A percentile compares a stretch with the other conserved stretches of the same genome.
Evolutionary conservation across 164 flowering plant species (phyloP).

Genomic region (Tetrastigma voinierianum): DNA sequence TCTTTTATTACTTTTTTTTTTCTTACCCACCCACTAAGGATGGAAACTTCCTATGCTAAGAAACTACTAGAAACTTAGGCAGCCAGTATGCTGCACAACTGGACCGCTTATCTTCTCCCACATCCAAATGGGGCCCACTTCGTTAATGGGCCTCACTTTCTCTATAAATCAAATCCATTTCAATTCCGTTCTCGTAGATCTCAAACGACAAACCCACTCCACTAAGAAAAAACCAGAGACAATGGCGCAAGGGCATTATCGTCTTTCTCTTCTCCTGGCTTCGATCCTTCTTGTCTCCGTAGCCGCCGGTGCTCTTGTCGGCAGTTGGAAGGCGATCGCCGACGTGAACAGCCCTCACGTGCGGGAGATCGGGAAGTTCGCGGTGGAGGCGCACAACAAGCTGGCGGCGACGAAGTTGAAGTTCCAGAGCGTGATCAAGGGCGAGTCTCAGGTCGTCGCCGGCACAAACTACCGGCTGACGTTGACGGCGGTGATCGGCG

Average conservation of each 20-base stretch:
- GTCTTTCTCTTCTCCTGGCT: conserved; percentile 1
- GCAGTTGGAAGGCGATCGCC: conserved; percentile 32
- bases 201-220: too few relatives aligned
- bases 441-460: conserved; percentile 43
- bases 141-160: too few relatives aligned
- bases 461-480: conserved; percentile 40
- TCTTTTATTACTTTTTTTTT: too few relatives aligned
- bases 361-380: conserved; percentile 33
- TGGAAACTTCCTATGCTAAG: too few relatives aligned
- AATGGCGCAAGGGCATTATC: not conserved
- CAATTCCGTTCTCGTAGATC: too few relatives aligned
- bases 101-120: too few relatives aligned
- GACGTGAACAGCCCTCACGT: conserved; percentile 32
- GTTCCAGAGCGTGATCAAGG: conserved; percentile 27
- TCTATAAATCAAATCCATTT: not conserved
- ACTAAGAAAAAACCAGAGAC: not conserved
- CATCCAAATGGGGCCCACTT: not conserved
- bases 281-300: not conserved
- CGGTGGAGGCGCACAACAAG: conserved; percentile 40
- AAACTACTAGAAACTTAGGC: too few relatives aligned
- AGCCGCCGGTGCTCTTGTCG: not conserved
- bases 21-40: too few relatives aligned
- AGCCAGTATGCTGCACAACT: too few relatives aligned
- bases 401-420: conserved; percentile 14
- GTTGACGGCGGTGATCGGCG: conserved; percentile 23